Base-by-base conservation (phyloP, 352 stramenopile species). In the Globisporangium radiosum region DNA sequence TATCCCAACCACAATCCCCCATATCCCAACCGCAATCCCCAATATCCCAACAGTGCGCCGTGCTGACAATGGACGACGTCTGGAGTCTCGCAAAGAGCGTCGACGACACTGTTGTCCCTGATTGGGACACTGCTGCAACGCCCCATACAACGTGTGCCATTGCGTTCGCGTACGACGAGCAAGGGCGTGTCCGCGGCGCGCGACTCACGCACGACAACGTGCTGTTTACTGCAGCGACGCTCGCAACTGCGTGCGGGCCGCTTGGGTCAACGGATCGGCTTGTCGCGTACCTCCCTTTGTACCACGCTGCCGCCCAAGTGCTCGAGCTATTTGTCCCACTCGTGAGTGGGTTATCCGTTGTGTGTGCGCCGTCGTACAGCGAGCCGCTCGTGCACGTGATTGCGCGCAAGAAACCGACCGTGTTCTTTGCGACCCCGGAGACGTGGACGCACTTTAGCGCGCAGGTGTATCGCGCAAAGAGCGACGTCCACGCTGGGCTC, bases 131-230 rank as follows among this genome's bases (percentile, higher is more conserved):
- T 14, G 43, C 52, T 19, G 69, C 87, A 5, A 55, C 68, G 49
- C 71, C 81, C 2, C 67, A 61, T 4, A 68, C 87, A 43, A 76
- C 67, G 60, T 90, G 77, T 45, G 54, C 81, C 42, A 61, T 93
- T 17, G 58, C 71, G 5, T 93, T 93, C 44, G 78, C 72, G 15
- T 90, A 90, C 59, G 79, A 93, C 57, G 63, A 63, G 10, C 36
- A 59, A 0, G 83, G 83, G 1, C 48, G 56, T 5, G 66, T 91
- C 40, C 77, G 78, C 25, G 81, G 69, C 8, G 71, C 68, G 3
- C 76, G 78, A 43, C 50, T 94, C 0, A 88, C 82, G n/a, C 85
- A 94, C 54, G 82, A 94, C 70, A 94, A 94, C 42, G 72, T 89
- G 9, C 70, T 94, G 50, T 94, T 92, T 62, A 91, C 85, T 7